Evolutionary conservation across 2,329 filamentous ascomycete species (phyloP).

Genomic region (Phyllosticta paracitricarpa): DNA sequence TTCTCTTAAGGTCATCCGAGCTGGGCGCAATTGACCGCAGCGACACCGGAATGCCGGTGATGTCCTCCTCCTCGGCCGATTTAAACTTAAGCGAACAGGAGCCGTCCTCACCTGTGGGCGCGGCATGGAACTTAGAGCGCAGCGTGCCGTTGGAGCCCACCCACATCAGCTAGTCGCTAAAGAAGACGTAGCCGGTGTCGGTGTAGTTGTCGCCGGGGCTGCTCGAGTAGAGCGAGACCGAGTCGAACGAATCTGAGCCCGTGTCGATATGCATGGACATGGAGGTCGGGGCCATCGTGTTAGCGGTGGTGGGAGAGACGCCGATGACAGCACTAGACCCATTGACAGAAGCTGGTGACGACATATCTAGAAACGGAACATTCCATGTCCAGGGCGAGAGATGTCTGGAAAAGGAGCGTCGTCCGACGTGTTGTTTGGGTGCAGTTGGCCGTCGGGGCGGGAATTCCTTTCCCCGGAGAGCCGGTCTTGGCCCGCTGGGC

Average conservation of each 20-base stretch:
- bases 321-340: neutral
- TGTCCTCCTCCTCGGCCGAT: neutral
- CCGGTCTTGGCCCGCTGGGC: neutral
- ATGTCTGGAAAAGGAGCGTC: neutral
- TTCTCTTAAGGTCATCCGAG: neutral
- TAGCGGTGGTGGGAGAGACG: constrained; percentile 2
- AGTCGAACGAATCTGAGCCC: neutral
- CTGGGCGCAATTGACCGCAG: neutral
- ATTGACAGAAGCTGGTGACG: neutral
- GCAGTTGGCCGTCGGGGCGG: neutral
- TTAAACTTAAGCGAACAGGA: constrained; percentile 6
- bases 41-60: neutral
- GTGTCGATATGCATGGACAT: constrained; percentile 7
- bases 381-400: neutral
- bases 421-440: neutral
- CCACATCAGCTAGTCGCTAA: constrained; percentile 7
- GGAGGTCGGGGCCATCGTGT: neutral
- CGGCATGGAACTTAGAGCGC: constrained; percentile 6
- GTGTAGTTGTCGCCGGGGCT: constrained; percentile 2
- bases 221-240: neutral
- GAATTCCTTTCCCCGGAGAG: neutral
- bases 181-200: constrained; percentile 7
- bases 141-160: neutral
- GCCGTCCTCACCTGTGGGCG: constrained; percentile 1
- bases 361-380: too few relatives aligned